Evolutionary conservation across 148 eudicot species (phyloP), one percentile per base, ranked within the genome.

Genomic region (Camellia lanceoleosa): DNA sequence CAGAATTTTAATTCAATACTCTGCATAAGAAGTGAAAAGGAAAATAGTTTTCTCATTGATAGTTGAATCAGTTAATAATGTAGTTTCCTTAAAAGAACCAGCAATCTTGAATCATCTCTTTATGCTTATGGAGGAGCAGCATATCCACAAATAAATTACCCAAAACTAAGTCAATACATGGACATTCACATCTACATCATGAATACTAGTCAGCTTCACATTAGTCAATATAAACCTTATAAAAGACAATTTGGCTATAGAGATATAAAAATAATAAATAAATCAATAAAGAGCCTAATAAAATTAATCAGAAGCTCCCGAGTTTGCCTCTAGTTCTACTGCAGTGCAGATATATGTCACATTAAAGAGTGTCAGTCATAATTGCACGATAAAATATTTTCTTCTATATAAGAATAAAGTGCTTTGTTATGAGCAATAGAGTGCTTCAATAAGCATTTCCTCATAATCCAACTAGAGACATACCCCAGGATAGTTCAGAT

Each of bases 401-500:
- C 54, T 41, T 8, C 6, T 49, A 47, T 14, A 42, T 19, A 71
- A 20, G 41, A 76, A 68, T 66, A 54, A 61, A 67, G 16, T 44
- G 38, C 38, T 30, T 30, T 30, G 38, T 30, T 30, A 30, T 30
- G 38, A 30, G 38, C 38, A 76, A 68, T 66, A 54, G 51, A 67
- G 16, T 44, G 67, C 60, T 58, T 42, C 76, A n/a, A 67, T 64
- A 64, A 65, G 67, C 69, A 47, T 62, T 12, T 38, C 19, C 16
- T 67, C 20, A 46, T n/a, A 65, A 80, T 52, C 30, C 52, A 73
- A 42, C 51, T 41, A 51, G 77, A 73, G 76, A 64, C 87, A n/a
- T 85, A 95, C 98, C 84, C 68, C 88, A 44, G 84, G 79, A 81
- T 38, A 86, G 71, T 91, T 89, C 68, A 88, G 81, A 78, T 94